Evolutionary conservation across 768 basidiomycete species (phyloP).

Genomic region (Xanthoconium purpureum): DNA sequence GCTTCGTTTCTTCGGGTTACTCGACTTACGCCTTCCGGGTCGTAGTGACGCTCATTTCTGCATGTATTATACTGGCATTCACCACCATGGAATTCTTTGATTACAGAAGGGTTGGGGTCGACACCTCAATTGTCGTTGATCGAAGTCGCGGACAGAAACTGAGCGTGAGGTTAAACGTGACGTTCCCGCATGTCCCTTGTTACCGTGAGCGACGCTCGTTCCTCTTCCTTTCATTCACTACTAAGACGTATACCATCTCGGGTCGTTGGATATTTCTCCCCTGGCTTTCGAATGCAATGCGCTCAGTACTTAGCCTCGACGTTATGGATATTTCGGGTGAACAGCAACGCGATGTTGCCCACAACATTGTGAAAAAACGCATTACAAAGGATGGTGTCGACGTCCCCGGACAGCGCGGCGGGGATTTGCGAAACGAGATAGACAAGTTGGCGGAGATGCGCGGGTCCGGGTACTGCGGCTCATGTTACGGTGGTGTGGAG

Average conservation of each 20-base stretch:
- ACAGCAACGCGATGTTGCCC: constrained; percentile 85
- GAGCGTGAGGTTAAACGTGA: constrained; percentile 86
- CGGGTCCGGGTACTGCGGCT: constrained; percentile 78
- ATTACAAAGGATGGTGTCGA: constrained; percentile 55
- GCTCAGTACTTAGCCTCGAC: constrained; percentile 86
- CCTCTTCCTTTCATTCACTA: neutral
- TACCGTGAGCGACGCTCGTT: constrained; percentile 66
- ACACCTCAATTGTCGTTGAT: constrained; percentile 94
- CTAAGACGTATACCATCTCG: neutral
- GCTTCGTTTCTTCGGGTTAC: neutral
- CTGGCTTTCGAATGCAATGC: neutral
- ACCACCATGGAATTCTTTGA: constrained; percentile 94
- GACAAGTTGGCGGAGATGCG: constrained; percentile 71
- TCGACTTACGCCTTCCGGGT: constrained; percentile 6
- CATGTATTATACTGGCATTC: constrained; percentile 88
- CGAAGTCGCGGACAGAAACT: constrained; percentile 92
- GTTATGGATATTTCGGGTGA: constrained; percentile 99
- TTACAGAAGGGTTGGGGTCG: constrained; percentile 81
- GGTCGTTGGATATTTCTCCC: neutral
- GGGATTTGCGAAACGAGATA: constrained; percentile 81
- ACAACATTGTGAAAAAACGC: constrained; percentile 84
- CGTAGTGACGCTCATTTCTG: constrained; percentile 86
- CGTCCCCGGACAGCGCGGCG: constrained; percentile 53
- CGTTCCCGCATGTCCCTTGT: constrained; percentile 96
- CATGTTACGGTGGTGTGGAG: constrained; percentile 86